phyloP scores from a whole-genome alignment of 306 rosid species.

The Castanospermum australe region DNA sequence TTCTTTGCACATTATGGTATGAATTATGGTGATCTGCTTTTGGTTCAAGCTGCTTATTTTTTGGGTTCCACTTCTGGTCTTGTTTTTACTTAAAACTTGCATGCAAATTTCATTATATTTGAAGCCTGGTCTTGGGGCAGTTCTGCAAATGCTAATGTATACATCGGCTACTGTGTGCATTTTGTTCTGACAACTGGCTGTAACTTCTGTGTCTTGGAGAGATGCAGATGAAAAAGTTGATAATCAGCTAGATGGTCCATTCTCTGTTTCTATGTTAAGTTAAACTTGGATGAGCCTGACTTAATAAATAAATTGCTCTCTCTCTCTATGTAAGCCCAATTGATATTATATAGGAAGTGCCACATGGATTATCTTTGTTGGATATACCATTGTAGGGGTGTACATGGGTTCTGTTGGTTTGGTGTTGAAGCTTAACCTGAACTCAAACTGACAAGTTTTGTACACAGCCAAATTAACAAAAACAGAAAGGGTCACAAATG shows the following conservation, averaged over 20 bases:
- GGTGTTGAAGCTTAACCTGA: background rate
- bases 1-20: background rate
- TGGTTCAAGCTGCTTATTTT: background rate
- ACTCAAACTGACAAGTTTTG: background rate
- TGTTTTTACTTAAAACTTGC: background rate
- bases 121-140: background rate
- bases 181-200: background rate
- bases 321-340: background rate
- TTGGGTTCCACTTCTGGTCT: slow-evolving; percentile 1
- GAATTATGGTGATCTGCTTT: background rate
- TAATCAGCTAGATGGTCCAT: background rate
- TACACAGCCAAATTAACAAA: background rate
- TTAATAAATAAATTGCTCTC: background rate
- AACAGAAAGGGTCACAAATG: background rate
- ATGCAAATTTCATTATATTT: background rate
- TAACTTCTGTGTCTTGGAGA: background rate
- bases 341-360: background rate
- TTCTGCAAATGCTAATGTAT: background rate
- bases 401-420: background rate
- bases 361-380: background rate
- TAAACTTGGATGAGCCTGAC: background rate
- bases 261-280: background rate
- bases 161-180: background rate
- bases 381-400: background rate
- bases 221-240: background rate